Conservation (phyloP, 75 land plant species). For the Cunninghamia lanceolata region DNA sequence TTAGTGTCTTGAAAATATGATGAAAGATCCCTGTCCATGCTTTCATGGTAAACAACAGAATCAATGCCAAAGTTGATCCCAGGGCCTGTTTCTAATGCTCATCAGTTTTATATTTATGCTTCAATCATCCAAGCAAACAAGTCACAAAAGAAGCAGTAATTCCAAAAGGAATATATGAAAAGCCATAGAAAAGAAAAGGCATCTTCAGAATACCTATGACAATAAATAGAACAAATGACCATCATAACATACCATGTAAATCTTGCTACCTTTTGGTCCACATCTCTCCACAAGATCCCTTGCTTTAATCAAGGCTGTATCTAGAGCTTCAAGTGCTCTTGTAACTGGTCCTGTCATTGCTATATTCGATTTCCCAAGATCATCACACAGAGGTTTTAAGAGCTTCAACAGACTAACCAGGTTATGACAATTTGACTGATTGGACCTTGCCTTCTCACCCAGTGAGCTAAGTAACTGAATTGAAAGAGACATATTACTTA, state of each 20-base stretch:
- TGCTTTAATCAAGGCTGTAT: conserved; percentile 23
- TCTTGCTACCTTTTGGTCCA: conserved; percentile 19
- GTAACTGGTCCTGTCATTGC: conserved; percentile 8
- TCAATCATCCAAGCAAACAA: background rate
- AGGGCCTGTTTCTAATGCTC: background rate
- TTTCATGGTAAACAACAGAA: background rate
- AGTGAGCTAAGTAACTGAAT: conserved; percentile 1
- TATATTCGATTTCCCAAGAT: conserved; percentile 20
- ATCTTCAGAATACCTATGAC: background rate
- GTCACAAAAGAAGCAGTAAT: background rate
- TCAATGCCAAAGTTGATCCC: background rate
- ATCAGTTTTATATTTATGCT: background rate
- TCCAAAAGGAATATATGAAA: background rate
- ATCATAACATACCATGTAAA: conserved; percentile 25
- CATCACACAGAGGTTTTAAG: conserved; percentile 22
- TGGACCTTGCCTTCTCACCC: conserved; percentile 9
- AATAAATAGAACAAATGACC: background rate
- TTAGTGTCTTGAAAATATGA: background rate
- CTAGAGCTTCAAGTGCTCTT: conserved; percentile 15
- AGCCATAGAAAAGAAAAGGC: background rate
- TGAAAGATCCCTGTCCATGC: background rate
- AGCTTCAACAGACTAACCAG: conserved; percentile 20
- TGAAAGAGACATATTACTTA: conserved; percentile 6
- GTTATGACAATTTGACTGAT: conserved; percentile 18
- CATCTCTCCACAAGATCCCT: conserved; percentile 26